A percentile compares a stretch with the other conserved stretches of the same genome.
Conservation (phyloP, 2,329 filamentous ascomycete species). For the Fusarium nanum region DNA sequence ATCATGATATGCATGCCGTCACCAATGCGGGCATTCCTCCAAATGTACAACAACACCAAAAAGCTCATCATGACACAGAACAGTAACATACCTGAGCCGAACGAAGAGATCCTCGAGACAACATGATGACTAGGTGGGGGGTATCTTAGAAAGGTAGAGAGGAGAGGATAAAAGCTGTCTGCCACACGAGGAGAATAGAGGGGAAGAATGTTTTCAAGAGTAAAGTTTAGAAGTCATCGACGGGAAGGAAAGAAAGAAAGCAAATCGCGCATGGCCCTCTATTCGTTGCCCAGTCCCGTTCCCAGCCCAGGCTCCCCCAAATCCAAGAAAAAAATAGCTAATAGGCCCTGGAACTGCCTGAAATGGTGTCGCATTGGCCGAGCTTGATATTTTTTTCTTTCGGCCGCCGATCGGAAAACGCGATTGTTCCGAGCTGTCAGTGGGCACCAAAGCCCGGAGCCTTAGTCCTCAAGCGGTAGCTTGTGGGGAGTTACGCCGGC, state of each 20-base stretch:
- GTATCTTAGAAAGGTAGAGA: constrained; percentile 28
- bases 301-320: constrained; percentile 1
- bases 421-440: constrained; percentile 42
- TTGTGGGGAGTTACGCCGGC: constrained; percentile 23
- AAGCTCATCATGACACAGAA: constrained; percentile 19
- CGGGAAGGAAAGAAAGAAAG: constrained; percentile 16
- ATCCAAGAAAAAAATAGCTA: constrained; percentile 1
- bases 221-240: constrained; percentile 27
- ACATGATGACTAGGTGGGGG: constrained; percentile 57
- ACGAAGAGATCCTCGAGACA: constrained; percentile 68
- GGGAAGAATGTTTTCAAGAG: constrained; percentile 14
- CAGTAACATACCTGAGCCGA: constrained; percentile 64
- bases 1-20: constrained; percentile 10
- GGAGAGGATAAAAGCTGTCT: constrained; percentile 29
- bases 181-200: constrained; percentile 22
- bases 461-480: constrained; percentile 14
- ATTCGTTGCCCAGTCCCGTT: constrained; percentile 21
- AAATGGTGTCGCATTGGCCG: constrained; percentile 41
- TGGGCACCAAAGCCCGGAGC: constrained; percentile 6
- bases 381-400: constrained; percentile 37
- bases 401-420: constrained; percentile 43
- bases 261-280: constrained; percentile 44
- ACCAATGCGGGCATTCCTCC: neutral
- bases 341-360: constrained; percentile 19
- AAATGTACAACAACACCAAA: neutral